Conservation (phyloP, 1,139 yeast genomes). For the Kurtzmaniella quercitrusa region DNA sequence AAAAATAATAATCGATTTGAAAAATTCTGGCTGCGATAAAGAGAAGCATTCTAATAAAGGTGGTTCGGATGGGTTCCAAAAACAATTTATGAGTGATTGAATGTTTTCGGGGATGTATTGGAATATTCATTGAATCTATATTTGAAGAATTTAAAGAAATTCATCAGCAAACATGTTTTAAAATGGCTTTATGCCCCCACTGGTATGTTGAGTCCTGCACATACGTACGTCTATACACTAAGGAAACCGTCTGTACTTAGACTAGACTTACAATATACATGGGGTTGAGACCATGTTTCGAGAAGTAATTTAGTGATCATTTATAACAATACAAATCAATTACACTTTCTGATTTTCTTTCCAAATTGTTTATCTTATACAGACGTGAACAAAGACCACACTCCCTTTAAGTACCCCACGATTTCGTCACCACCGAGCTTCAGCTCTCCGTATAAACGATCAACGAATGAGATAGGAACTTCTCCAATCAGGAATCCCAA, state of each 20-base stretch:
- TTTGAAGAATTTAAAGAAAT: too few species aligned
- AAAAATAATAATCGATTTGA: too few species aligned
- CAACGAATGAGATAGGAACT: conserved; percentile 78
- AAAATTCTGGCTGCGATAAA: background rate
- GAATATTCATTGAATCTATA: too few species aligned
- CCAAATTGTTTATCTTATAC: conserved; percentile 32
- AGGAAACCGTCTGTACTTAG: too few species aligned
- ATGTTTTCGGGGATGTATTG: too few species aligned
- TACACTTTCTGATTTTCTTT: too few species aligned
- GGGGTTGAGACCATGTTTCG: background rate
- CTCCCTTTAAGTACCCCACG: conserved; percentile 71
- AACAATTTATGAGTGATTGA: background rate
- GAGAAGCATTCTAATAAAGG: background rate
- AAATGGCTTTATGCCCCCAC: too few species aligned
- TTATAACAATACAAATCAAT: too few species aligned
- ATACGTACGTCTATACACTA: too few species aligned
- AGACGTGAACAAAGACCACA: conserved; percentile 64
- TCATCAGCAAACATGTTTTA: too few species aligned
- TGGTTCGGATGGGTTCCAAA: background rate
- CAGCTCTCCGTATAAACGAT: conserved; percentile 75
- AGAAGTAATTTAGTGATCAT: background rate
- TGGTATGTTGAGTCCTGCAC: too few species aligned
- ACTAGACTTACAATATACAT: too few species aligned
- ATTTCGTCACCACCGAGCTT: conserved; percentile 83
- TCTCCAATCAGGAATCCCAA: conserved; percentile 72